A percentile compares a stretch with the other conserved stretches of the same genome.
phyloP scores from a whole-genome alignment of 1,139 yeast species.

The Ogataea hybrid region DNA sequence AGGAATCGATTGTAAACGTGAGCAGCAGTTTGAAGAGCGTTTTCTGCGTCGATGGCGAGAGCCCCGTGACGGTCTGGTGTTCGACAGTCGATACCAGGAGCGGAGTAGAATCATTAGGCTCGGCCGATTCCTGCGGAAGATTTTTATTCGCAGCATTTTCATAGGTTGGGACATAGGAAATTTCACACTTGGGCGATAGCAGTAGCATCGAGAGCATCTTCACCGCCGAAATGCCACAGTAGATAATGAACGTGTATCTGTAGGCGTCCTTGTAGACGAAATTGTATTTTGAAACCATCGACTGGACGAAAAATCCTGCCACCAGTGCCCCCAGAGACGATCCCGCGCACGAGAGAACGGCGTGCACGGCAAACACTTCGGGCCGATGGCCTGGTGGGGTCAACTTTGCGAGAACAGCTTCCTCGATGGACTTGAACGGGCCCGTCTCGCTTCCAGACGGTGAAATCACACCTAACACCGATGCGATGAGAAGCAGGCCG shows the following conservation, averaged over 20 bases:
- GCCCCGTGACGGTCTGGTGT: conserved; percentile 28
- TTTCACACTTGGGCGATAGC: conserved; percentile 58
- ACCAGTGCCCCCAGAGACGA: conserved; percentile 72
- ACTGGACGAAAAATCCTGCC: conserved; percentile 60
- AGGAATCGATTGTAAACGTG: conserved; percentile 69
- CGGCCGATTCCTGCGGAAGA: conserved; percentile 7
- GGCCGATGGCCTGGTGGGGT: conserved; percentile 67
- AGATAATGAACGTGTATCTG: conserved; percentile 54
- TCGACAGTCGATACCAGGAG: conserved; percentile 24
- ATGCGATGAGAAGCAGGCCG: conserved; percentile 58
- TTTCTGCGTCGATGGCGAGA: conserved; percentile 35
- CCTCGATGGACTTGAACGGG: conserved; percentile 88
- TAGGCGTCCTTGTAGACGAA: conserved; percentile 47
- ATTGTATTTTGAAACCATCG: conserved; percentile 35
- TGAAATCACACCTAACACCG: conserved; percentile 70
- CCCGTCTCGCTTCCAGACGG: conserved; percentile 95
- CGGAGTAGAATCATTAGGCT: conserved; percentile 19
- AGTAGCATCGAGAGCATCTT: conserved; percentile 55
- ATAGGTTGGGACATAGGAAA: conserved; percentile 24
- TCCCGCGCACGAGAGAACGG: conserved; percentile 68
- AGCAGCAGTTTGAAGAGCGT: conserved; percentile 43
- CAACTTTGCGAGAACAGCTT: conserved; percentile 79
- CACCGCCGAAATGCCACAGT: conserved; percentile 53
- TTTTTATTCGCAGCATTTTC: conserved; percentile 6
- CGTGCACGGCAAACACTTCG: conserved; percentile 70